A percentile compares a stretch with the other conserved stretches of the same genome.
Evolutionary conservation across 495 filamentous ascomycete species (phyloP).

Genomic region (Penicillium malachiteum): DNA sequence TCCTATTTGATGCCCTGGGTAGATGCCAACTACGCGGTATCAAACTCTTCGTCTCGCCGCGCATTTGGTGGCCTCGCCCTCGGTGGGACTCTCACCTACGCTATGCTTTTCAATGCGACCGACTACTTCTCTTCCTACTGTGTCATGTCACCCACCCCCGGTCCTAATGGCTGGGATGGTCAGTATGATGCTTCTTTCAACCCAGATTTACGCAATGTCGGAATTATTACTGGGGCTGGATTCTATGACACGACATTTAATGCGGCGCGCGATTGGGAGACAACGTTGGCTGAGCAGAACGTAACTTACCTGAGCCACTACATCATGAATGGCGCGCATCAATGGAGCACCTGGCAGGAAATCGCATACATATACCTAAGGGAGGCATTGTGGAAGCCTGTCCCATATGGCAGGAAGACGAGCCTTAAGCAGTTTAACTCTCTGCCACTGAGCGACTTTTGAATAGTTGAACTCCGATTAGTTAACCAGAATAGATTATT

Average conservation of each 20-base stretch:
- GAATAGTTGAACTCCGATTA: no score
- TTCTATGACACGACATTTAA: background rate
- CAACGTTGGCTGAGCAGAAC: background rate
- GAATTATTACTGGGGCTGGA: background rate
- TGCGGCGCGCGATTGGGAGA: background rate
- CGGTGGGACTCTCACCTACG: background rate
- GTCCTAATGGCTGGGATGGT: background rate
- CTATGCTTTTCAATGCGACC: background rate
- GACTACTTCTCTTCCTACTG: slow-evolving; percentile 1
- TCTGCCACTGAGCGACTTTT: no score
- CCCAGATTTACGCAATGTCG: background rate
- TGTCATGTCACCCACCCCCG: background rate
- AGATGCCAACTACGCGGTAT: background rate
- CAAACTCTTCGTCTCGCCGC: background rate
- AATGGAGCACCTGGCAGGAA: background rate
- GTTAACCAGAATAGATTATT: no score
- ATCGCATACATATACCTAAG: background rate
- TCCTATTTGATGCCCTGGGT: background rate
- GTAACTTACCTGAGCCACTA: background rate
- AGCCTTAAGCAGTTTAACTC: background rate
- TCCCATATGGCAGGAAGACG: background rate
- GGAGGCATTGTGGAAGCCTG: background rate
- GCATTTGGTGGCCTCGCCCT: background rate
- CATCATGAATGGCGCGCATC: background rate
- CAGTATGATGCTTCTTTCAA: background rate